Conservation (phyloP, 2,329 filamentous ascomycete genomes). For the Neofusicoccum sp. region DNA sequence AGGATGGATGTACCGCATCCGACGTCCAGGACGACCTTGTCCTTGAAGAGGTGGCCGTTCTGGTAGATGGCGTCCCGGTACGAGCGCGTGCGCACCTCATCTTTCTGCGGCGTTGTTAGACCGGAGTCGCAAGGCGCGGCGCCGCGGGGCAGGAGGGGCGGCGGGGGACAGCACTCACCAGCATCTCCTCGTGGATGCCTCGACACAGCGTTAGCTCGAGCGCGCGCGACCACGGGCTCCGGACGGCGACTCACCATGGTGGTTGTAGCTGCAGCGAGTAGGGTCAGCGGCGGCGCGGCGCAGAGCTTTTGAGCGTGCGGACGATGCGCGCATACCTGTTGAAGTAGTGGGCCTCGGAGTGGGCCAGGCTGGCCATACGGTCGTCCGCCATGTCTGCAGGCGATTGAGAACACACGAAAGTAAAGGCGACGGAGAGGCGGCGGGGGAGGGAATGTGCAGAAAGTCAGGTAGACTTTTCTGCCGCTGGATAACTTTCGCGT, state of each 20-base stretch:
- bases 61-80: constrained; percentile 98
- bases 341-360: constrained; percentile 99
- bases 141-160: constrained; percentile 19
- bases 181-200: constrained; percentile 98
- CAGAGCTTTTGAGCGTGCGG: constrained; percentile 21
- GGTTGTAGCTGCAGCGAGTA: constrained; percentile 72
- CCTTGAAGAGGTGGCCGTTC: constrained; percentile 90
- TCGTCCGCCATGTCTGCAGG: constrained; percentile 22
- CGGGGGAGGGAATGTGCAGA: neutral
- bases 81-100: constrained; percentile 92
- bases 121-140: neutral
- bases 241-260: constrained; percentile 72
- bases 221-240: neutral
- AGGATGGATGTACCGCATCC: constrained; percentile 97
- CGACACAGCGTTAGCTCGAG: constrained; percentile 15
- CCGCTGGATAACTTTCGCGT: constrained; percentile 13
- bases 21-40: constrained; percentile 93
- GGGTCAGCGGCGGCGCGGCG: constrained; percentile 37
- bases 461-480: constrained; percentile 15
- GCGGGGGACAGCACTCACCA: constrained; percentile 61
- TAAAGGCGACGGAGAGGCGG: neutral
- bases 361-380: constrained; percentile 68
- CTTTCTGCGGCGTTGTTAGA: constrained; percentile 64
- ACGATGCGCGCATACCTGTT: constrained; percentile 67
- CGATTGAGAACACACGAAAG: neutral